Conservation (phyloP, 805 yeast genomes). For the Wickerhamomyces strasburgensis region DNA sequence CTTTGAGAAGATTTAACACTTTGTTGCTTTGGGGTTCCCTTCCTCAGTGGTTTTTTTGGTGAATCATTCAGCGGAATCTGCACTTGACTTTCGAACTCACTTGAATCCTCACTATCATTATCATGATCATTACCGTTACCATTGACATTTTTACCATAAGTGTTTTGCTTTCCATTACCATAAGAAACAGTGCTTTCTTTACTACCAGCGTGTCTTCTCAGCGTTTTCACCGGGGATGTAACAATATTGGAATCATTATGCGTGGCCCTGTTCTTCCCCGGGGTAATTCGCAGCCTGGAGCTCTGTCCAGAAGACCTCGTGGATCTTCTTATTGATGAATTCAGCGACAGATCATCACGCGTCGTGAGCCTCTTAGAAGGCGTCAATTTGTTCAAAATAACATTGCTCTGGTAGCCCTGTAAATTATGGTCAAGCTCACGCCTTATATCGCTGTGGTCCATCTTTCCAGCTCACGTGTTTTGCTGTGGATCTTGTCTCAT, state of each 20-base stretch:
- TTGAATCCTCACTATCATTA: not conserved
- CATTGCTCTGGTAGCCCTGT: constrained; percentile 18
- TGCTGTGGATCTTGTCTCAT: constrained; percentile 6
- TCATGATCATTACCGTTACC: constrained; percentile 13
- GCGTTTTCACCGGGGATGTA: constrained; percentile 22
- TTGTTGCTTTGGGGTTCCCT: constrained; percentile 20
- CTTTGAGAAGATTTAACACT: constrained; percentile 5
- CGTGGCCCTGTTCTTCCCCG: constrained; percentile 1
- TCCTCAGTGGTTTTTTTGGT: constrained; percentile 18
- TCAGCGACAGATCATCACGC: constrained; percentile 3
- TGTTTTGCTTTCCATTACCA: no score
- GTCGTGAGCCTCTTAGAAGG: constrained; percentile 9
- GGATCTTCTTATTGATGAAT: not conserved
- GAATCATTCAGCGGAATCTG: constrained; percentile 19
- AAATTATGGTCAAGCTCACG: constrained; percentile 10
- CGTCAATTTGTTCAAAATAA: constrained; percentile 19
- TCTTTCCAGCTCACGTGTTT: not conserved
- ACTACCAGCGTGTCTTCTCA: constrained; percentile 10
- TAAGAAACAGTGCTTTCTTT: constrained; percentile 10
- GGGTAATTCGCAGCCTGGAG: constrained; percentile 2
- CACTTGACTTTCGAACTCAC: not conserved
- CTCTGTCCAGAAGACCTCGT: constrained; percentile 4
- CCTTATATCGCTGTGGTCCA: constrained; percentile 4
- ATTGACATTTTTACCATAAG: no score
- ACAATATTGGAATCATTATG: constrained; percentile 19